A percentile compares a stretch with the other conserved stretches of the same genome.
phyloP scores from a whole-genome alignment of 2,329 filamentous ascomycete genomes.

The Fusarium odoratissimum region DNA sequence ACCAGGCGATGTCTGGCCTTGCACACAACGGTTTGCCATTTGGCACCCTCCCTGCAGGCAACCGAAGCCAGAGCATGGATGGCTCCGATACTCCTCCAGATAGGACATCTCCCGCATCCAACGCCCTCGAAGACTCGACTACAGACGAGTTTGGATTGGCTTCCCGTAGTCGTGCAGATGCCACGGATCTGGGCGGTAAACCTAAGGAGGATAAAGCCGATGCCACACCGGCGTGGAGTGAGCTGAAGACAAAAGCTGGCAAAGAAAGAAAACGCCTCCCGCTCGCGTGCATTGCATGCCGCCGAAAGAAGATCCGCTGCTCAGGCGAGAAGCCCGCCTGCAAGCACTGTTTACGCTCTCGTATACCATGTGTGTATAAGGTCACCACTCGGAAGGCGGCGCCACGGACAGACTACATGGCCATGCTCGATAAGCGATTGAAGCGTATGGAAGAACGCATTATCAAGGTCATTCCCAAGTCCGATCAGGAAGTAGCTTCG shows the following conservation, averaged over 20 bases:
- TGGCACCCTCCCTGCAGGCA: constrained; percentile 35
- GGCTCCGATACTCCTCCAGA: constrained; percentile 59
- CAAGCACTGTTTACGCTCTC: constrained; percentile 92
- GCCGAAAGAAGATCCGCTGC: constrained; percentile 97
- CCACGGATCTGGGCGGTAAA: constrained; percentile 65
- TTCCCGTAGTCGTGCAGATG: constrained; percentile 59
- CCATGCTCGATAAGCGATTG: constrained; percentile 94
- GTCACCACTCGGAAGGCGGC: constrained; percentile 94
- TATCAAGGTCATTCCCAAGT: constrained; percentile 92
- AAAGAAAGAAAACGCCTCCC: constrained; percentile 95
- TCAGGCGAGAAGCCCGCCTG: constrained; percentile 98
- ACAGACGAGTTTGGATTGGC: constrained; percentile 70
- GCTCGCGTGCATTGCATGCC: constrained; percentile 93
- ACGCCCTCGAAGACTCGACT: constrained; percentile 64
- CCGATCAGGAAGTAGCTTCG: constrained; percentile 76
- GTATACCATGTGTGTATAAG: constrained; percentile 97
- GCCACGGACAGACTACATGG: constrained; percentile 97
- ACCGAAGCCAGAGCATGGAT: constrained; percentile 50
- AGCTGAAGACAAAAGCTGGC: constrained; percentile 89
- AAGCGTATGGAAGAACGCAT: constrained; percentile 98
- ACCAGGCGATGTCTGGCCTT: constrained; percentile 39
- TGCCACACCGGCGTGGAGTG: constrained; percentile 77
- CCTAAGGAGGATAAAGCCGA: constrained; percentile 69
- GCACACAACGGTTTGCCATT: constrained; percentile 42
- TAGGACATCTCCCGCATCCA: constrained; percentile 56